Evolutionary conservation across 371 early-diverging fungal species (phyloP), one percentile per base, ranked within the genome.

Genomic region (Modicella reniformis): DNA sequence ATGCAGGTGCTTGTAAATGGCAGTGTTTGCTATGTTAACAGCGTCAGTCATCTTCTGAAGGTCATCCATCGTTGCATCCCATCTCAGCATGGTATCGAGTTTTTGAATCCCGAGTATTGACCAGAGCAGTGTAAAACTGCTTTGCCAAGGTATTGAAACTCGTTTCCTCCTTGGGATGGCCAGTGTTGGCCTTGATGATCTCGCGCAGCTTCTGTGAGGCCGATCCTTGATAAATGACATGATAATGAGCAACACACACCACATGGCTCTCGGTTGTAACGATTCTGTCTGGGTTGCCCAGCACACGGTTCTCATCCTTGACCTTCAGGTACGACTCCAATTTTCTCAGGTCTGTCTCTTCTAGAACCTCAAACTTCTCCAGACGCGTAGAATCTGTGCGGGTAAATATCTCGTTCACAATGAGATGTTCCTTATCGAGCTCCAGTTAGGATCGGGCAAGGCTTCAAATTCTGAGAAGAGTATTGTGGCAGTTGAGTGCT

Each of bases 231-330:
- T 65, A 44, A 30, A 12, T 48, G 12, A 28, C 47, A 15, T 41
- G 58, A 19, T 64, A 64, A 23, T 70, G 71, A 10, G 59, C 50
- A 1, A 59, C 7, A 26, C 71, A 70, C 15, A 70, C 65, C 41
- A 70, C 65, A 40, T 70, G 65, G 0, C 71, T 65, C 1, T 33
- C 26, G 2, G 25, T 2, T 21, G 65, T 59, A 32, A 60, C 48
- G 29, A 64, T 55, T 15, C 71, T 8, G 33, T 62, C 63, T 21
- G 64, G 53, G 29, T 70, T 70, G 34, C 71, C 65, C 0, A 64
- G 37, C 4, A 54, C 55, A 2, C 55, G 57, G 10, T 50, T 57
- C 12, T 33, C 10, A 19, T 68, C 62, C 48, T 33, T 47, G 57
- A 49, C 33, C 21, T 28, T 30, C 12, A 68, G 33, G 32, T 56